Percentiles rank a stretch among this genome's conserved stretches.
Evolutionary conservation across 1,284 basidiomycete genomes (phyloP).

Genomic region (Ustilago tritici): DNA sequence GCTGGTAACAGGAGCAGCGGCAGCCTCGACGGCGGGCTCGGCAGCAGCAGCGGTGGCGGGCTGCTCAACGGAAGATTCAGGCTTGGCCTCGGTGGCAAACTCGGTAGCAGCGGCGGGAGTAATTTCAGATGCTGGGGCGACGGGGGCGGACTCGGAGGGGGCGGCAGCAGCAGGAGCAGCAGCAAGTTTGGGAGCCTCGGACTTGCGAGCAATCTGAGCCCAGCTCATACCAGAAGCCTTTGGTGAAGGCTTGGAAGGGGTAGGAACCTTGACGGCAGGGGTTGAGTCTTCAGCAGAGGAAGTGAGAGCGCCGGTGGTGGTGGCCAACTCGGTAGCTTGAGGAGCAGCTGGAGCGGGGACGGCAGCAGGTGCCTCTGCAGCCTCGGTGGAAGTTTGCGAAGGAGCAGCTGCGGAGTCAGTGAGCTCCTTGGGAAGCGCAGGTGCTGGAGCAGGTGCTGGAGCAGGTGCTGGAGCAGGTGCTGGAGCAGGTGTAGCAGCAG

Average conservation of each 20-base stretch:
- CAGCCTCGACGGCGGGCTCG: slow-evolving; percentile 20
- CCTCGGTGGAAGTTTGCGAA: slow-evolving; percentile 2
- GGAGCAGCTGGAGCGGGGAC: slow-evolving; percentile 25
- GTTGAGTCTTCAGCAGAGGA: slow-evolving; percentile 28
- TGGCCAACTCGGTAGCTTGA: slow-evolving; percentile 36
- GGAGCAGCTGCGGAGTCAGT: slow-evolving; percentile 24
- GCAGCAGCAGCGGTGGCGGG: slow-evolving; percentile 6
- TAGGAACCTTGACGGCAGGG: slow-evolving; percentile 56
- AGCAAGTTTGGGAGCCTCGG: slow-evolving; percentile 57
- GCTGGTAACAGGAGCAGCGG: slow-evolving; percentile 13
- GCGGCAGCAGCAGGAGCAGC: slow-evolving; percentile 24
- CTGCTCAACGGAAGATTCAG: slow-evolving; percentile 11
- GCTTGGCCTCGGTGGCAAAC: slow-evolving; percentile 20
- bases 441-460: slow-evolving; percentile 38
- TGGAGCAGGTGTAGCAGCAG: slow-evolving; percentile 36
- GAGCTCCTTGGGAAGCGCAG: slow-evolving; percentile 35
- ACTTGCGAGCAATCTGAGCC: slow-evolving; percentile 68
- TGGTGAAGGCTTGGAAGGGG: slow-evolving; percentile 39
- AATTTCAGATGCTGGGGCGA: slow-evolving; percentile 14
- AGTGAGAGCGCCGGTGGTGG: slow-evolving; percentile 45
- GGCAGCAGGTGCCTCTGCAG: slow-evolving; percentile 23
- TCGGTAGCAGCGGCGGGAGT: slow-evolving; percentile 18
- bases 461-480: too few relatives aligned
- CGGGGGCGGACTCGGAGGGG: slow-evolving; percentile 14
- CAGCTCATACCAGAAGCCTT: slow-evolving; percentile 62